phyloP scores from a whole-genome alignment of 1,284 basidiomycete species.

The Gastroboletus turbinatus region DNA sequence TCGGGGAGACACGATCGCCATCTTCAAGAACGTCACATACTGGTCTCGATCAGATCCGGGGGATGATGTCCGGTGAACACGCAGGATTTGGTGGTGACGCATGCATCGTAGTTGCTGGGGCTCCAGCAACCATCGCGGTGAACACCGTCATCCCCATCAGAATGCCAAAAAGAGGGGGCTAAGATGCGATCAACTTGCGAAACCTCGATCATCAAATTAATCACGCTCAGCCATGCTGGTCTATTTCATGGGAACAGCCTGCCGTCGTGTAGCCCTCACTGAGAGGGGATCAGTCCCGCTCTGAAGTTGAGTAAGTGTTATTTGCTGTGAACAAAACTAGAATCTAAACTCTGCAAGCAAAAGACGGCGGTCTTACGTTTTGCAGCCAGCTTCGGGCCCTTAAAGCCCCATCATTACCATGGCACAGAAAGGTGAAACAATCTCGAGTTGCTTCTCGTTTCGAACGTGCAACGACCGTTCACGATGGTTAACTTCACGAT shows the following conservation, averaged over 20 bases:
- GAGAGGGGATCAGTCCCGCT: not conserved
- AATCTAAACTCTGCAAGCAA: not conserved
- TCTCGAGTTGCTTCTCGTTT: not conserved
- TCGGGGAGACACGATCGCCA: too few species aligned
- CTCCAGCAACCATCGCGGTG: too few species aligned
- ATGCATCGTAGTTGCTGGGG: too few species aligned
- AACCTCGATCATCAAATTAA: not conserved
- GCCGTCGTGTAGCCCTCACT: not conserved
- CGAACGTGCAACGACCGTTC: not conserved
- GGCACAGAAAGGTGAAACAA: not conserved
- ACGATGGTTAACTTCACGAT: conserved; percentile 52
- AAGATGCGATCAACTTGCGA: not conserved
- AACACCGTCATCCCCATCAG: too few species aligned
- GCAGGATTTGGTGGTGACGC: too few species aligned
- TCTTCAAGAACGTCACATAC: too few species aligned
- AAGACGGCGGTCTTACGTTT: not conserved
- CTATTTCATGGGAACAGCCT: not conserved
- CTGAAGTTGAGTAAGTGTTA: not conserved
- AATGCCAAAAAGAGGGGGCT: not conserved
- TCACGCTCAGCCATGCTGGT: not conserved
- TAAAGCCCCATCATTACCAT: not conserved
- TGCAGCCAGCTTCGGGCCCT: not conserved
- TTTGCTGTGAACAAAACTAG: not conserved
- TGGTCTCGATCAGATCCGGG: too few species aligned
- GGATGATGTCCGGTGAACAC: too few species aligned